Base-by-base conservation (phyloP, 2,329 filamentous ascomycete species). In the Monilinia fructigena region DNA sequence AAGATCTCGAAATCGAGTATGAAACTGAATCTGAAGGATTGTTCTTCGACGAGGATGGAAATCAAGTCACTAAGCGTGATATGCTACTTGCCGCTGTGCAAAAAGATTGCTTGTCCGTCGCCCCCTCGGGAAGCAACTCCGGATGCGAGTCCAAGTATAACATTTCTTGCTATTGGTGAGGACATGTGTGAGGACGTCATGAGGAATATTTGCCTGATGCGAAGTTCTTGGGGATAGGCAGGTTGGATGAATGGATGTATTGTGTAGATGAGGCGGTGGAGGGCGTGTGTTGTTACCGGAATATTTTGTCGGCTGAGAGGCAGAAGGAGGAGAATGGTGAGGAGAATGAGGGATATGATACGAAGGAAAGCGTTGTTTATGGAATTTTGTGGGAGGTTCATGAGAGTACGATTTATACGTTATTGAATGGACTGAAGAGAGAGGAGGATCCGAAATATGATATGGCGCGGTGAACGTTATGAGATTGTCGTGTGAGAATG, bases 191-290 rank as follows among this genome's bases (percentile, higher is more conserved):
- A 50, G n/a, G 20, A 18, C 2, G 23, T 26, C 0, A 61, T 61
- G 58, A 8, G 20, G 11, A 18, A 1, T 0, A 8, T 50, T 20
- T 61, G 58, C 38, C 14, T 45, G 31, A 50, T 14, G 58, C 16
- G 1, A 38, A 38, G 4, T 7, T 61, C 0, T 3, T 61, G 5
- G 58, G 28, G 10, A 50, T 61, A 26, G 58, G 28, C 1, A 10
- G 58, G 18, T 38, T 61, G 4, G 45, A 61, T 11, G n/a, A n/a
- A 10, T 61, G 58, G 58, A 61, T 61, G 58, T 50, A 20, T 50
- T 61, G 58, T 14, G 58, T 61, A 1, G 58, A 61, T 38, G 58
- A 18, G 8, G 16, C 3, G 0, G 45, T 61, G 3, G 28, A 50
- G 14, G 58, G 31, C 5, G 58, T 50, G 5, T 61, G 58, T 26